Evolutionary conservation across 2,329 filamentous ascomycete species (phyloP).

Genomic region (Alternaria sp.): DNA sequence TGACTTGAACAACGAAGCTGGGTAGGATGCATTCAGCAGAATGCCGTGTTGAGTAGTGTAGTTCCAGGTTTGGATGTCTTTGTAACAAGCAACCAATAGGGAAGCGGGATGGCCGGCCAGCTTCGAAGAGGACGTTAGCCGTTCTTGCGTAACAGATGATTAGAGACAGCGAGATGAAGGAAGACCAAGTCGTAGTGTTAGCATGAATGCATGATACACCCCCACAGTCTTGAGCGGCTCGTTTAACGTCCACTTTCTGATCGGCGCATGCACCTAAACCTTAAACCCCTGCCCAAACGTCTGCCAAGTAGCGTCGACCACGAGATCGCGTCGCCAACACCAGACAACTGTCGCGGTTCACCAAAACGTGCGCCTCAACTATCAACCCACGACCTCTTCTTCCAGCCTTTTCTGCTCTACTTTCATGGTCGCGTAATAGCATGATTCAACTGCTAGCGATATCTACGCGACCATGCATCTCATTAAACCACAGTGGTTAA

Average conservation of each 20-base stretch:
- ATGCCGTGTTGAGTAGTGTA: neutral
- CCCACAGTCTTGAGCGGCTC: conserved; percentile 3
- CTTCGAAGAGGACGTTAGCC: neutral
- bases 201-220: conserved; percentile 1
- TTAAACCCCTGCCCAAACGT: conserved; percentile 41
- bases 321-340: conserved; percentile 44
- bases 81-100: neutral
- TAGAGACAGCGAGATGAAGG: neutral
- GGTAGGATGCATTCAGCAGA: neutral
- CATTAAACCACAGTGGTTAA: conserved; percentile 95
- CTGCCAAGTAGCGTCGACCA: conserved; percentile 38
- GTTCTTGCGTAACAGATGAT: neutral
- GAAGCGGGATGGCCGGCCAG: neutral
- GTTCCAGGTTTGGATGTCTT: neutral
- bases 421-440: conserved; percentile 40
- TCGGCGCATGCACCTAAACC: conserved; percentile 45
- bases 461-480: conserved; percentile 61
- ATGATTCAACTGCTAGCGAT: conserved; percentile 28
- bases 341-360: conserved; percentile 42
- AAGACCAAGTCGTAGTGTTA: neutral
- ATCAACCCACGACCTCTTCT: conserved; percentile 23
- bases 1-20: neutral
- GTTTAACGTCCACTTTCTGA: conserved; percentile 26
- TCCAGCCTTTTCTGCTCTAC: neutral
- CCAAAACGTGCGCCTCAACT: conserved; percentile 28